Percentiles rank a stretch among this genome's conserved stretches.
phyloP scores from a whole-genome alignment of 495 filamentous ascomycete genomes.

The Tuber microsphaerosporum region DNA sequence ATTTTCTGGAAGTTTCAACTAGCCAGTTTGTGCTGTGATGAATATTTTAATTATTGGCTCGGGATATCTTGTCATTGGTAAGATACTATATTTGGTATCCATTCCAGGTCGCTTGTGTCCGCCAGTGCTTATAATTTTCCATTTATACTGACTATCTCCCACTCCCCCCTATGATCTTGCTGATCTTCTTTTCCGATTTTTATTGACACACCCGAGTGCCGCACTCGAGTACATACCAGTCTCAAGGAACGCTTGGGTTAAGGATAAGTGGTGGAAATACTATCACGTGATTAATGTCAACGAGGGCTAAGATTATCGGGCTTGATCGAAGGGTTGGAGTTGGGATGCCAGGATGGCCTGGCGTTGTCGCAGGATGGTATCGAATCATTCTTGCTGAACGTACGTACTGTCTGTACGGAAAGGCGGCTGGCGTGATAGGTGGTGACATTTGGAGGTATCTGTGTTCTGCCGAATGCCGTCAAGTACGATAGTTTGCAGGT shows the following conservation, averaged over 20 bases:
- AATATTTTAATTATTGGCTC: no score
- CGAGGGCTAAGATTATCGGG: neutral
- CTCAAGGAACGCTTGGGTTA: neutral
- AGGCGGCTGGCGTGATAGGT: neutral
- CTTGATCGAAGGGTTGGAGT: neutral
- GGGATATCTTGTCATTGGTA: no score
- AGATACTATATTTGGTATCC: no score
- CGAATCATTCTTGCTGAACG: neutral
- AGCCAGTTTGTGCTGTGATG: no score
- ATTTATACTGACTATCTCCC: no score
- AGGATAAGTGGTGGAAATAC: neutral
- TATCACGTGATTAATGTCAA: neutral
- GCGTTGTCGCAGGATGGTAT: neutral
- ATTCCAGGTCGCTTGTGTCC: no score
- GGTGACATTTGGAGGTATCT: neutral
- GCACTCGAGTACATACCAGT: neutral
- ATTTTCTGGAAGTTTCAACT: no score
- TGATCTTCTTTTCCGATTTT: no score
- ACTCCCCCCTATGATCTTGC: no score
- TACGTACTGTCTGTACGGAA: neutral
- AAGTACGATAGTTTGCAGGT: neutral
- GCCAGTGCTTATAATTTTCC: no score
- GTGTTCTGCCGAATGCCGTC: neutral
- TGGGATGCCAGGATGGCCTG: neutral
- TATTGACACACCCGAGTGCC: no score